phyloP scores from a whole-genome alignment of 495 filamentous ascomycete species.

The Thermochaetoides thermophila region DNA sequence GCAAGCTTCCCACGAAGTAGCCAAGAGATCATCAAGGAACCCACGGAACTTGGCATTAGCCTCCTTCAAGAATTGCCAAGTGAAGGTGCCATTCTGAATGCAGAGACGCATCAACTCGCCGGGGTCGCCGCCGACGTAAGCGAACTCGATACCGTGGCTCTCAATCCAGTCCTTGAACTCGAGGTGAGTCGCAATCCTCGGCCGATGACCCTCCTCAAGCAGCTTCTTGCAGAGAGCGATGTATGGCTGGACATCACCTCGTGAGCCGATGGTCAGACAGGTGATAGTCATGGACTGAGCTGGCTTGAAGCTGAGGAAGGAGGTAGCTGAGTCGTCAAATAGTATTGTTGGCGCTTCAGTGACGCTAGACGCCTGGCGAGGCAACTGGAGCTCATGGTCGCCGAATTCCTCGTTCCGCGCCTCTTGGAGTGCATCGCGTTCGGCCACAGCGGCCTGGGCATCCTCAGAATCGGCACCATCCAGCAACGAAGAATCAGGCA shows the following conservation, averaged over 20 bases:
- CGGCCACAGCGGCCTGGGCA: conserved; percentile 63
- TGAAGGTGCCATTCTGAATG: conserved; percentile 96
- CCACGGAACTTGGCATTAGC: conserved; percentile 80
- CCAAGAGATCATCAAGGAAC: conserved; percentile 82
- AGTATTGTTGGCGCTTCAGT: conserved; percentile 53
- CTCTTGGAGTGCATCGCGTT: conserved; percentile 68
- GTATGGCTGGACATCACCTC: conserved; percentile 94
- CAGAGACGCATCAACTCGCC: conserved; percentile 91
- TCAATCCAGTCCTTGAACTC: conserved; percentile 86
- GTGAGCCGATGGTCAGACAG: conserved; percentile 88
- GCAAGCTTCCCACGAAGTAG: conserved; percentile 72
- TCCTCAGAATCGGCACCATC: conserved; percentile 54
- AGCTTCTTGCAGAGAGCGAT: conserved; percentile 91
- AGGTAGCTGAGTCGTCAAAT: conserved; percentile 85
- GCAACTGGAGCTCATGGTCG: conserved; percentile 43
- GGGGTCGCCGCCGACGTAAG: conserved; percentile 76
- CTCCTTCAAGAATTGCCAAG: conserved; percentile 75
- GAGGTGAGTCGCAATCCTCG: conserved; percentile 78
- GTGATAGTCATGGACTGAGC: conserved; percentile 69
- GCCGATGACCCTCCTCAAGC: conserved; percentile 70
- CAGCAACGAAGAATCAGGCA: conserved; percentile 57
- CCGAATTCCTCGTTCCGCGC: conserved; percentile 50
- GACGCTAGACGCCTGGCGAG: conserved; percentile 35
- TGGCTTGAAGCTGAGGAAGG: conserved; percentile 91
- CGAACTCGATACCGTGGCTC: conserved; percentile 85